These are phyloP conservation scores for Urostyla sp. DNA, from an alignment of 73 alveolate genomes.

Conservation along the genomic window DNA sequence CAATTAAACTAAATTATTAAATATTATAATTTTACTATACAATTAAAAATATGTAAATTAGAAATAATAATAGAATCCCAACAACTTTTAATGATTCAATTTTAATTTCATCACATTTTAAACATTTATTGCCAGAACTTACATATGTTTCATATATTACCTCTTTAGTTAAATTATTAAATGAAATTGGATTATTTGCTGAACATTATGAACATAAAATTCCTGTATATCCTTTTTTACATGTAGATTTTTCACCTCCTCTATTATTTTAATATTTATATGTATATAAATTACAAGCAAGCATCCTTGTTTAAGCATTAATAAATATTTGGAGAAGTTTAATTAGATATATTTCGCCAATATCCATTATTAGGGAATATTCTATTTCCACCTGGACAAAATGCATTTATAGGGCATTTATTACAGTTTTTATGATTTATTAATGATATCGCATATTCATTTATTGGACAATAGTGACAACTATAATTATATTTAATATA, in stretches of 20 bases:
- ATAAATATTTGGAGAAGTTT: background rate
- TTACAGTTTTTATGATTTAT: slow-evolving; percentile 35
- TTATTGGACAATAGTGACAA: no score
- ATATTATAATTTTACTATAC: background rate
- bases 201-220: slow-evolving; percentile 29
- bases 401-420: slow-evolving; percentile 32
- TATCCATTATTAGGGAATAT: slow-evolving; percentile 29
- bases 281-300: slow-evolving; percentile 10
- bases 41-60: background rate
- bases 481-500: no score
- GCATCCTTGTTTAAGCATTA: slow-evolving; percentile 43
- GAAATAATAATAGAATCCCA: background rate
- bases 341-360: slow-evolving; percentile 46
- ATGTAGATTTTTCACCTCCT: slow-evolving; percentile 38
- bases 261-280: background rate
- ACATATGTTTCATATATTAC: background rate
- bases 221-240: slow-evolving; percentile 32
- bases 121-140: background rate
- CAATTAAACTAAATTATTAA: background rate
- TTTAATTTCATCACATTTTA: background rate
- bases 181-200: background rate
- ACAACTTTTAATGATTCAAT: background rate
- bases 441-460: no score
- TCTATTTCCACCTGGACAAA: slow-evolving; percentile 45
- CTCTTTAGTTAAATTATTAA: background rate